These are phyloP conservation scores for Aspergillus panamensis DNA, from an alignment of 495 filamentous ascomycete genomes.

Conservation along the genomic window DNA sequence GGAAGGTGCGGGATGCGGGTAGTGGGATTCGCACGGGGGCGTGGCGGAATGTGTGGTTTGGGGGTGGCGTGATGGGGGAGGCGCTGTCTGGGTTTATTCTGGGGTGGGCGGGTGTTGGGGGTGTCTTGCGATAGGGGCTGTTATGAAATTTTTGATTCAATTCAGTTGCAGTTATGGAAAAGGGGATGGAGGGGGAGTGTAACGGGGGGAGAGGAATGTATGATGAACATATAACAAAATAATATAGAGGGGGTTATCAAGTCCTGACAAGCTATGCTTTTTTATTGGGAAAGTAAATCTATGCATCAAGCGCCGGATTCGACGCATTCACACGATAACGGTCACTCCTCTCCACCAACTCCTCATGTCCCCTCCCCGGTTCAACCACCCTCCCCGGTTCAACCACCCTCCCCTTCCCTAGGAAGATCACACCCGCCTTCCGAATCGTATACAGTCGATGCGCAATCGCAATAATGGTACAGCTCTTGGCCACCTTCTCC, in stretches of 20 bases:
- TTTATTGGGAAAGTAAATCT: not conserved
- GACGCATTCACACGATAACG: constrained; percentile 54
- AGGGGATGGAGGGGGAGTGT: too few species aligned
- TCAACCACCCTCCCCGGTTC: constrained; percentile 58
- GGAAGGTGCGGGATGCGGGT: constrained; percentile 20
- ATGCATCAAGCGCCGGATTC: constrained; percentile 25
- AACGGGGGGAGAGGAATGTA: too few species aligned
- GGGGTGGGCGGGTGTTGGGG: constrained; percentile 48
- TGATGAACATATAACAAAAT: too few species aligned
- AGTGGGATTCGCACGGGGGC: constrained; percentile 33
- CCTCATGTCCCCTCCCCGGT: constrained; percentile 58
- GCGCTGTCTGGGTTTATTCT: constrained; percentile 48
- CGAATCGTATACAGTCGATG: constrained; percentile 74
- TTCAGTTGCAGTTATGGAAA: too few species aligned
- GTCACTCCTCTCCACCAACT: constrained; percentile 57
- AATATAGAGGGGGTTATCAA: too few species aligned
- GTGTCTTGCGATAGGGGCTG: constrained; percentile 44
- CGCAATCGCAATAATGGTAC: constrained; percentile 71
- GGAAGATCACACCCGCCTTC: constrained; percentile 69
- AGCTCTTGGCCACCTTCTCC: constrained; percentile 60
- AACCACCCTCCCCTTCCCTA: constrained; percentile 61
- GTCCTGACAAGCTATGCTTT: not conserved
- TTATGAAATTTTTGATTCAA: too few species aligned
- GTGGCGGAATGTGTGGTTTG: constrained; percentile 50
- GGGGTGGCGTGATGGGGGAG: constrained; percentile 46